Percentiles rank a stretch among this genome's conserved stretches.
phyloP scores from a whole-genome alignment of 2,329 filamentous ascomycete species.

The Epichloe uncinata region DNA sequence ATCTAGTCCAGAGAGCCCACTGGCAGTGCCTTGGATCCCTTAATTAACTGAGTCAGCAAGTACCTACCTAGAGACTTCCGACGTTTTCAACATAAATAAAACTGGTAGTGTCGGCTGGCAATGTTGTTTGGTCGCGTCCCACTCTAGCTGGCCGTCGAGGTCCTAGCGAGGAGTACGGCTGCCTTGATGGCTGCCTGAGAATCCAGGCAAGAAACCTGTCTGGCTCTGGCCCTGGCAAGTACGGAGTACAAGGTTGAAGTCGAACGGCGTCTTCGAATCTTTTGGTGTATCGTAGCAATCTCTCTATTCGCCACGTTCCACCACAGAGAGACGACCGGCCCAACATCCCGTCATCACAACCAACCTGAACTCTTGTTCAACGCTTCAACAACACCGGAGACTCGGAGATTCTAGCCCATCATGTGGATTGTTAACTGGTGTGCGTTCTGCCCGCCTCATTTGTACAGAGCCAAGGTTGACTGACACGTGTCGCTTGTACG shows the following conservation, averaged over 20 bases:
- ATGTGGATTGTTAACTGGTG: conserved; percentile 98
- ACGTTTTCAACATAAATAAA: too few species aligned
- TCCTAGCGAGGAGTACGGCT: not conserved
- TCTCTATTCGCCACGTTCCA: conserved; percentile 4
- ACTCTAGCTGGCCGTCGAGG: not conserved
- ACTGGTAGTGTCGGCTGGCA: too few species aligned
- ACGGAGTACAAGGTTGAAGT: not conserved
- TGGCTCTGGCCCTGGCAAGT: not conserved
- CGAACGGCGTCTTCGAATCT: not conserved
- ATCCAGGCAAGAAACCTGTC: conserved; percentile 9
- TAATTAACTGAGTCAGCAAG: too few species aligned
- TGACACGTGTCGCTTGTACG: conserved; percentile 18
- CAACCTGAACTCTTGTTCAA: conserved; percentile 8
- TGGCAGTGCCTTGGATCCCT: too few species aligned
- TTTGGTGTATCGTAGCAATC: conserved; percentile 1
- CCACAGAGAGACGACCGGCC: conserved; percentile 1
- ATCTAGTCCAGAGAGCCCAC: too few species aligned
- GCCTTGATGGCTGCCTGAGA: conserved; percentile 10
- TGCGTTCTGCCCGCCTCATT: conserved; percentile 34
- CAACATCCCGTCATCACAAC: conserved; percentile 9
- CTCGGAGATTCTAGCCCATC: conserved; percentile 17
- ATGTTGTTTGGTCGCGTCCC: too few species aligned
- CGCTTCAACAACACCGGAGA: conserved; percentile 6
- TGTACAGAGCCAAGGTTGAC: conserved; percentile 9
- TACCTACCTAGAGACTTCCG: too few species aligned